Base-by-base conservation (phyloP, 192 early-diverging fungal species). In the Entomortierella beljakovae region DNA sequence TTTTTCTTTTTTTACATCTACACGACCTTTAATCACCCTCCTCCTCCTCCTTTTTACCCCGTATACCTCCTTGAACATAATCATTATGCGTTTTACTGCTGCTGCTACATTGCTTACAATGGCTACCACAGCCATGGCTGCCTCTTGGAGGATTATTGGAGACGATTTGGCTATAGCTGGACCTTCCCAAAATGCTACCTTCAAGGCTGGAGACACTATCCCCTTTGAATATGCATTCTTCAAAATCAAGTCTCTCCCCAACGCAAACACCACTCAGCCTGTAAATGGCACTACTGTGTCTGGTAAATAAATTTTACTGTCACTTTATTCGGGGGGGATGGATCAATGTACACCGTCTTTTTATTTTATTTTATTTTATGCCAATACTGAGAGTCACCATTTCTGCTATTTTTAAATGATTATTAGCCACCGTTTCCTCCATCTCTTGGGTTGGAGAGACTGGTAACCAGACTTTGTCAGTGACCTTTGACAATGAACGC, bases 141-240 rank as follows among this genome's bases (percentile, higher is more conserved):
- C 46, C 13, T 37, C 48, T 18, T 79, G 75, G 75, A 79, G 70
- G 67, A 57, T 57, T 53, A 15, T 79, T 22, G 75, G 75, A 54
- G 75, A 61, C 8, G 75, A 79, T 51, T 43, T 79, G 55, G 66
- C 67, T 25, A 48, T 50, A 55, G 34, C 70, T 13, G 75, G 75
- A 0, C 75, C 75, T 18, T 11, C 38, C 28, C 70, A 42, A 46
- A 79, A 79, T 32, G 67, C 75, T 20, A 70, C 75, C 13, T 70
- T 79, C 68, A 79, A 79, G 75, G 75, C 62, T 35, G 75, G 75
- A 55, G 75, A 79, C 62, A 49, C 57, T 25, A 79, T 79, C 32
- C 75, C 75, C 28, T 25, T 79, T 0, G 75, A 79, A 57, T 79
- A 79, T 57, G 57, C 67, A 6, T 79, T 79, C 61, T 64, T 49